Evolutionary conservation across 352 stramenopile genomes (phyloP), one percentile per base, ranked within the genome.

Genomic region (Phytophthora chlamydospora): DNA sequence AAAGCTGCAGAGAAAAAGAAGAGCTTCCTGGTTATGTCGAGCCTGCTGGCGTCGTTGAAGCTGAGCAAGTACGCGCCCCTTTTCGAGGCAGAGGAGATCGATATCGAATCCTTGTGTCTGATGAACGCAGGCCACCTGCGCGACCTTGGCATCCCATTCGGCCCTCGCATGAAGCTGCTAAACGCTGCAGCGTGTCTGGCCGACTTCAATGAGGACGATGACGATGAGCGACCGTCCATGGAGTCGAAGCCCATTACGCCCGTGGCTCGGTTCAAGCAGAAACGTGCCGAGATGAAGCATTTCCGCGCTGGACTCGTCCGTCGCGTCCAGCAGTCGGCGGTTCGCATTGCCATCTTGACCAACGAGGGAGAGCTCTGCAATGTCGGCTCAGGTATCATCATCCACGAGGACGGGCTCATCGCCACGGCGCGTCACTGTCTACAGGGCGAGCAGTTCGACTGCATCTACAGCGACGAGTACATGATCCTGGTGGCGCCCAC

Each of bases 1-100:
- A 91, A 90, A 33, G 85, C 87, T 21, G 87, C 85, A 0, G 87
- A 93, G 61, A 93, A 92, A 73, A 93, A 95, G 70, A 95, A 95
- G 69, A 94, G 85, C 64, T 95, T 95, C 49, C 39, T 88, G 45
- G 85, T 93, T 34, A 95, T 95, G 87, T 89, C 76, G 19, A 92
- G 80, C 66, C 60, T 95, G 34, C 47, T 95, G 6, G 60, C 83
- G 29, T 95, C 84, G 36, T 71, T 95, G 6, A 83, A 85, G 11
- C 68, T 95, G 3, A 85, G 80, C 64, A 95, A 95, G 67, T 95
- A 95, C 59, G 85, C 81, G 21, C 79, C 87, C 11, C 73, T 95
- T 19, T 95, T 95, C 43, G 87, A 95, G 34, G 79, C 82, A n/a
- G 87, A 95, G 62, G 87, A 95, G 55, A 95, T 95, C 56, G 87